Evolutionary conservation across 2,329 filamentous ascomycete genomes (phyloP).

Genomic region (Fusarium setosum): DNA sequence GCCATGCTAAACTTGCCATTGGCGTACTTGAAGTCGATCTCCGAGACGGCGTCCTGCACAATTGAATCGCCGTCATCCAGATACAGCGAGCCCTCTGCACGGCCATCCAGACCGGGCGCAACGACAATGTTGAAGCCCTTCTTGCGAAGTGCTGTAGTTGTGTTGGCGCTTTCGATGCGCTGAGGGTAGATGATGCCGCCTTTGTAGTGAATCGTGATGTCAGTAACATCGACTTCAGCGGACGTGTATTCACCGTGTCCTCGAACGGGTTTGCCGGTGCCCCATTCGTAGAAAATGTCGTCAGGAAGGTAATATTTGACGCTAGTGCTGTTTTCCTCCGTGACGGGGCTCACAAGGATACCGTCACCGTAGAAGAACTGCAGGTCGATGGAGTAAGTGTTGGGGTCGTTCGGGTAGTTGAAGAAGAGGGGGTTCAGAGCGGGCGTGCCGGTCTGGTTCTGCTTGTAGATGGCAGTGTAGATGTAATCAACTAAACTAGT

Average conservation of each 20-base stretch:
- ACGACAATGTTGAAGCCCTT: constrained; percentile 77
- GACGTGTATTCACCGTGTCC: constrained; percentile 44
- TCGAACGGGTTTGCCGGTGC: constrained; percentile 58
- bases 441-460: constrained; percentile 71
- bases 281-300: constrained; percentile 62
- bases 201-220: constrained; percentile 74
- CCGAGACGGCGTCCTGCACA: constrained; percentile 64
- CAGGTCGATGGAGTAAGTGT: constrained; percentile 56
- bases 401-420: constrained; percentile 65
- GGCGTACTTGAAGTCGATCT: constrained; percentile 71
- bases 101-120: constrained; percentile 70
- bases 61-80: constrained; percentile 79
- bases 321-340: constrained; percentile 54
- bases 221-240: constrained; percentile 52
- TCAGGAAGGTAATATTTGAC: constrained; percentile 60
- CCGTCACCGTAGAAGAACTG: constrained; percentile 62
- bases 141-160: constrained; percentile 70
- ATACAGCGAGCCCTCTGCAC: constrained; percentile 74
- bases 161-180: constrained; percentile 66
- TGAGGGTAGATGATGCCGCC: constrained; percentile 72
- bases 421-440: constrained; percentile 78
- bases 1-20: constrained; percentile 60
- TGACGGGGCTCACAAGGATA: constrained; percentile 59
- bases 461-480: constrained; percentile 75
- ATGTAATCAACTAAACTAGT: constrained; percentile 70